Evolutionary conservation across 2,329 filamentous ascomycete genomes (phyloP), one percentile per base, ranked within the genome.

Genomic region (Diaporthe aspalathi): DNA sequence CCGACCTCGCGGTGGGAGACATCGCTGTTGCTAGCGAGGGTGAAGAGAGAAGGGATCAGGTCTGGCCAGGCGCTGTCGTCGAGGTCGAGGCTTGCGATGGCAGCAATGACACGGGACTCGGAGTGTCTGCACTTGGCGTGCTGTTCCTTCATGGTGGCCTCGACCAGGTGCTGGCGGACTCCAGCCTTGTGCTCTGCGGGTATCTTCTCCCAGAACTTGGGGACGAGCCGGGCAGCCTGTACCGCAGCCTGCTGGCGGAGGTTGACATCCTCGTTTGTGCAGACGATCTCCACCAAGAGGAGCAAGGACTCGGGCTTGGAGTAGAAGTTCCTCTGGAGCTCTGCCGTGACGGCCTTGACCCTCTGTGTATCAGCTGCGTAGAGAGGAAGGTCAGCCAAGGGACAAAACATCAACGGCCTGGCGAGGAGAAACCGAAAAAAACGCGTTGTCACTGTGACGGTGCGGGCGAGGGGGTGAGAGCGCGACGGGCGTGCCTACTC

Each of bases 281-380:
- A 92, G 76, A 97, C 88, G 78, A 98, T 91, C 83, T 98, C 94
- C 76, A 98, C 89, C 74, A 98, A 92, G 77, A 93, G 90, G 70
- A 95, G 88, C 71, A 98, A 90, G 20, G 94, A 94, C 78, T 94
- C 90, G 49, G 95, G 92, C 76, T 94, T 90, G 78, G 90, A 91
- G 86, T 97, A 98, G 87, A 94, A 98, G 83, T 93, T 93, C 83
- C 97, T 96, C 83, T 97, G 95, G 73, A 98, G 90, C 78, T 94
- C 91, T 72, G 93, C 90, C 22, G 95, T 99, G 74, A 95, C 94
- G 76, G 93, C 90, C 89, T 98, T 97, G 82, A 97, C 91, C 83
- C 91, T 91, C 77, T 93, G 91, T 76, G 94, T 97, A 84, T 97
- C 92, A 80, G 96, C 94, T 97, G 79, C 47, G 43, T 24, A 29